phyloP scores from a whole-genome alignment of 176 grass and related monocot genomes.

The Aegilops bicornis region DNA sequence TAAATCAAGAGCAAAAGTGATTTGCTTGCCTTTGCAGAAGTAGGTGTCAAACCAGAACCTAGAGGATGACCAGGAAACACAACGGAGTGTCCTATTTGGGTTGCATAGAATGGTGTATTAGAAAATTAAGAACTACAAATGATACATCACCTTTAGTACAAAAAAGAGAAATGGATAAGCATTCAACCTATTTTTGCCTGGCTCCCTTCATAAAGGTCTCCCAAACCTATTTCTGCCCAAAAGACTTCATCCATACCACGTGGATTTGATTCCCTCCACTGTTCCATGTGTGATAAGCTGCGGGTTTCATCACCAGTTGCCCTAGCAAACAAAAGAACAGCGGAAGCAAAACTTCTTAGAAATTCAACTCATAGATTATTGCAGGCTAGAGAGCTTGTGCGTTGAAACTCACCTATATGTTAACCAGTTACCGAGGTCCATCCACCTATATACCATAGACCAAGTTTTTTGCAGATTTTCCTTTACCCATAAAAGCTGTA shows the following conservation, averaged over 20 bases:
- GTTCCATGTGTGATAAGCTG: constrained; percentile 84
- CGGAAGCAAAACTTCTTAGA: constrained; percentile 6
- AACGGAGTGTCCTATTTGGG: constrained; percentile 66
- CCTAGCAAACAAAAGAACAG: constrained; percentile 34
- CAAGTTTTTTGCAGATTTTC: constrained; percentile 88
- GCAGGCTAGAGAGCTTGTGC: background rate
- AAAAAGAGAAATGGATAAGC: constrained; percentile 18
- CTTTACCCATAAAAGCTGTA: constrained; percentile 93
- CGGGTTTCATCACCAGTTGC: constrained; percentile 92
- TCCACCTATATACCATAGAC: constrained; percentile 87
- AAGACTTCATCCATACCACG: constrained; percentile 83
- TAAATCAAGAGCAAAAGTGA: constrained; percentile 27
- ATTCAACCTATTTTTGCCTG: constrained; percentile 78
- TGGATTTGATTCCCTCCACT: constrained; percentile 57
- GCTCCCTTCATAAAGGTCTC: constrained; percentile 71
- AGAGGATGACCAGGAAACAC: constrained; percentile 96
- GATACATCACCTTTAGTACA: background rate
- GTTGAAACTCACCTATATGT: constrained; percentile 64
- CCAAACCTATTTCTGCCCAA: constrained; percentile 87
- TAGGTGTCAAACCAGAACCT: constrained; percentile 77
- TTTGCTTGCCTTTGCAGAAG: constrained; percentile 82
- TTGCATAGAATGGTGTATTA: constrained; percentile 20
- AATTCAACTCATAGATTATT: background rate
- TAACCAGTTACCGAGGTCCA: constrained; percentile 98
- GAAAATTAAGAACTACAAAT: constrained; percentile 21